phyloP scores from a whole-genome alignment of 164 flowering plant species.

The Nelumbo lutea region DNA sequence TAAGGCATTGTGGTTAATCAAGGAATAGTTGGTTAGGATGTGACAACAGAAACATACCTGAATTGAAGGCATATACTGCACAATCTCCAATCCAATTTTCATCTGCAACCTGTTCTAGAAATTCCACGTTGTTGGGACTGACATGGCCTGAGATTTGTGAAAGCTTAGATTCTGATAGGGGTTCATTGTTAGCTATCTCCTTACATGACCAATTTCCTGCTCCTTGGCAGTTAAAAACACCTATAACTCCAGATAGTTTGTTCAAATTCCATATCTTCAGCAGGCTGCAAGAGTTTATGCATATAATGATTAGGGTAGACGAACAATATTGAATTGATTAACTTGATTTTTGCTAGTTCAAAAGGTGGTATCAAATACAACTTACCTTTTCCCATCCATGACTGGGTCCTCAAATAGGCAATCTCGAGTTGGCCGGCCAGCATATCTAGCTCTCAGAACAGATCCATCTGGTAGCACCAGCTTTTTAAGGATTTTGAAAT shows the following conservation, averaged over 20 bases:
- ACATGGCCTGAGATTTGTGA: conserved; percentile 31
- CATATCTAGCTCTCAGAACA: conserved; percentile 49
- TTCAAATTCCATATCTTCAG: conserved; percentile 86
- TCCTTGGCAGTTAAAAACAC: conserved; percentile 86
- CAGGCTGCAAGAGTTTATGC: conserved; percentile 35
- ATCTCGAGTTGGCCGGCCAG: conserved; percentile 68
- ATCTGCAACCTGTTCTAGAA: conserved; percentile 52
- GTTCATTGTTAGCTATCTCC: conserved; percentile 9
- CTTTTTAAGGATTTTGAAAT: conserved; percentile 53
- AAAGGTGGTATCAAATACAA: background rate
- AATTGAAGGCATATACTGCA: conserved; percentile 52
- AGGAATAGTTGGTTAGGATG: background rate
- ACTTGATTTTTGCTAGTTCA: background rate
- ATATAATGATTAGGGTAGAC: background rate
- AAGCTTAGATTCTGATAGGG: conserved; percentile 4
- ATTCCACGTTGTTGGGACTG: conserved; percentile 53
- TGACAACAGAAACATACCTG: conserved; percentile 33
- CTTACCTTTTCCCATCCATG: conserved; percentile 67
- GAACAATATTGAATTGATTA: background rate
- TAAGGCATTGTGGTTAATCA: background rate
- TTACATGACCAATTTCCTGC: conserved; percentile 72
- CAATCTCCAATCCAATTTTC: conserved; percentile 62
- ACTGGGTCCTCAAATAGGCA: conserved; percentile 60
- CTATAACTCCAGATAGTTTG: conserved; percentile 61
- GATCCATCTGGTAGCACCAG: conserved; percentile 73